Evolutionary conservation across 1,284 basidiomycete species (phyloP).

Genomic region (Fomitopsis schrenkii): DNA sequence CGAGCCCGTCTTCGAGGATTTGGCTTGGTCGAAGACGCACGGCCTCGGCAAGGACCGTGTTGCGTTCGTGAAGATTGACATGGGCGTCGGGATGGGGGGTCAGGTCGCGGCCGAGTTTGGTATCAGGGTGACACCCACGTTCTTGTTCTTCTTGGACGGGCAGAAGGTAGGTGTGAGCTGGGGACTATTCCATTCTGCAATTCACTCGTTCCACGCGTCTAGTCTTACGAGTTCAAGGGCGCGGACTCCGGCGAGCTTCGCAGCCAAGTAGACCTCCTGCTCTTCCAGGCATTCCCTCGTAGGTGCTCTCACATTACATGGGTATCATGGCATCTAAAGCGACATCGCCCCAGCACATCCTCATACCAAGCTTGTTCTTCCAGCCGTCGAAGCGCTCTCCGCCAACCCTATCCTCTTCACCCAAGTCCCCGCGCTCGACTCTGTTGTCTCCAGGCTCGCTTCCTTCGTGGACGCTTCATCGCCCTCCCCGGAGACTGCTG

Average conservation of each 20-base stretch:
- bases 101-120: constrained; percentile 60
- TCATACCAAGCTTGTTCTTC: constrained; percentile 61
- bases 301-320: constrained; percentile 25
- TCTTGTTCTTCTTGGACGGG: constrained; percentile 78
- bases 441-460: constrained; percentile 58
- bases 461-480: constrained; percentile 53
- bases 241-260: constrained; percentile 63
- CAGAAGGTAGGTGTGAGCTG: constrained; percentile 48
- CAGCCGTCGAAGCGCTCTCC: constrained; percentile 60
- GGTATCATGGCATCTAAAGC: neutral
- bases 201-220: neutral
- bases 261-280: constrained; percentile 66
- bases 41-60: constrained; percentile 35
- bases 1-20: constrained; percentile 57
- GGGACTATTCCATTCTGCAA: no score
- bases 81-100: constrained; percentile 61
- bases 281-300: constrained; percentile 78
- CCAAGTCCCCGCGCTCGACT: constrained; percentile 66
- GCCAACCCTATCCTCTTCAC: constrained; percentile 75
- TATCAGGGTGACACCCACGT: constrained; percentile 82
- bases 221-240: constrained; percentile 74
- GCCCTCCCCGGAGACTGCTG: constrained; percentile 31
- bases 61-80: constrained; percentile 80
- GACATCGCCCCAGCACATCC: constrained; percentile 57
- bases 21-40: constrained; percentile 39